These are phyloP conservation scores for Termitomyces sp. DNA, from an alignment of 768 basidiomycete species.

Conservation along the genomic window DNA sequence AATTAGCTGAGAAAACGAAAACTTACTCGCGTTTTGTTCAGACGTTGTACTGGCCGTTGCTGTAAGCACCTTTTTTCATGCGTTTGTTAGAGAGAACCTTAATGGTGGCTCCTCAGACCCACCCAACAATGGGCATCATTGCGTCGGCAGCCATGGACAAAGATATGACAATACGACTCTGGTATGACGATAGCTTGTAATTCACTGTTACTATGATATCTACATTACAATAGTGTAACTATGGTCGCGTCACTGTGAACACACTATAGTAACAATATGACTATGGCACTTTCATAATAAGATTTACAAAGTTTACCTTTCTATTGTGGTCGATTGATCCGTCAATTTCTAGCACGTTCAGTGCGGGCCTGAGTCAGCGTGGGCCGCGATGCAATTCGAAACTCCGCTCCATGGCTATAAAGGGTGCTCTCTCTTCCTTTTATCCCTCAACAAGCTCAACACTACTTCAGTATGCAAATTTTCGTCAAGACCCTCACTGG, in stretches of 20 bases:
- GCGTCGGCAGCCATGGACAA: slow-evolving; percentile 91
- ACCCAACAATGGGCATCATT: slow-evolving; percentile 69
- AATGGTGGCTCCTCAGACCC: slow-evolving; percentile 43
- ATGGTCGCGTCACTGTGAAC: no score
- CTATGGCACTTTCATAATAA: no score
- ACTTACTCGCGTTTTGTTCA: slow-evolving; percentile 9
- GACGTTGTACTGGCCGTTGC: slow-evolving; percentile 77
- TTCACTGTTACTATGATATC: background rate
- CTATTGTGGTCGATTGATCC: no score
- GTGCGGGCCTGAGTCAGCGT: slow-evolving; percentile 8
- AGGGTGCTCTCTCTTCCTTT: background rate
- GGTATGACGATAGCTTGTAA: slow-evolving; percentile 48
- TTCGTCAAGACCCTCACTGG: slow-evolving; percentile 57
- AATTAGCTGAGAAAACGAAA: background rate
- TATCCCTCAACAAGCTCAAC: background rate
- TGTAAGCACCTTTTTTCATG: slow-evolving; percentile 32
- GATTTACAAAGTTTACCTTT: no score
- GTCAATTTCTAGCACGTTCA: slow-evolving; percentile 42
- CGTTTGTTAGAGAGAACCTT: background rate
- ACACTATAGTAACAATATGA: no score
- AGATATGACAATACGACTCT: slow-evolving; percentile 78
- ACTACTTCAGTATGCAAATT: slow-evolving; percentile 33
- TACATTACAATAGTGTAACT: no score
- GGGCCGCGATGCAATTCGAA: slow-evolving; percentile 26
- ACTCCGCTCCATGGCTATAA: slow-evolving; percentile 33